These are phyloP conservation scores for Aspergillus pseudotamarii DNA, from an alignment of 2,329 filamentous ascomycete genomes.

Conservation along the genomic window DNA sequence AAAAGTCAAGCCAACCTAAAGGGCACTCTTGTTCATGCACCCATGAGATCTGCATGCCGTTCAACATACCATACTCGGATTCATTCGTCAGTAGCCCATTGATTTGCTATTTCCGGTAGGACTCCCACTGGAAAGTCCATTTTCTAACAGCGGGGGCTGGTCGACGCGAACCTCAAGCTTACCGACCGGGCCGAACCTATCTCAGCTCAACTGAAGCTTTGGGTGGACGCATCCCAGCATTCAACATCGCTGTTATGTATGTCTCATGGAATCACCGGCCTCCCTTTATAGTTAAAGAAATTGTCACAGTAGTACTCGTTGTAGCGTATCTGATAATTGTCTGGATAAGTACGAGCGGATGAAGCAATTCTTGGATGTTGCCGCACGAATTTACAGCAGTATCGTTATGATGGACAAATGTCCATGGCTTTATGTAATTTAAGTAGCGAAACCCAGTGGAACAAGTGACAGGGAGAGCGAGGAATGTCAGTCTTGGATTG, in stretches of 20 bases:
- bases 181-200: background rate
- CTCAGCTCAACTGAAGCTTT: background rate
- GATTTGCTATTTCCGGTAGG: background rate
- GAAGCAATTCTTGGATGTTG: background rate
- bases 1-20: too few species aligned
- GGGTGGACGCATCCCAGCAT: background rate
- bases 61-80: background rate
- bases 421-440: background rate
- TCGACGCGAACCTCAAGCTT: background rate
- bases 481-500: background rate
- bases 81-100: background rate
- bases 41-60: background rate
- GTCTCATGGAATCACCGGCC: too few species aligned
- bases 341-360: background rate
- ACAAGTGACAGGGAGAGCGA: background rate
- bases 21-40: background rate
- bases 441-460: background rate
- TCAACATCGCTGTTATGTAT: background rate
- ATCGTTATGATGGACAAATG: background rate
- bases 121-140: too few species aligned
- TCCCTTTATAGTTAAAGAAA: too few species aligned
- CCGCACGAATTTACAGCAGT: background rate
- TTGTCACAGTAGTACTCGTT: background rate
- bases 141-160: too few species aligned
- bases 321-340: background rate